Percentiles rank a stretch among this genome's conserved stretches.
These are phyloP conservation scores for Antarctomyces pellizariae DNA, from an alignment of 495 filamentous ascomycete genomes.

Conservation along the genomic window DNA sequence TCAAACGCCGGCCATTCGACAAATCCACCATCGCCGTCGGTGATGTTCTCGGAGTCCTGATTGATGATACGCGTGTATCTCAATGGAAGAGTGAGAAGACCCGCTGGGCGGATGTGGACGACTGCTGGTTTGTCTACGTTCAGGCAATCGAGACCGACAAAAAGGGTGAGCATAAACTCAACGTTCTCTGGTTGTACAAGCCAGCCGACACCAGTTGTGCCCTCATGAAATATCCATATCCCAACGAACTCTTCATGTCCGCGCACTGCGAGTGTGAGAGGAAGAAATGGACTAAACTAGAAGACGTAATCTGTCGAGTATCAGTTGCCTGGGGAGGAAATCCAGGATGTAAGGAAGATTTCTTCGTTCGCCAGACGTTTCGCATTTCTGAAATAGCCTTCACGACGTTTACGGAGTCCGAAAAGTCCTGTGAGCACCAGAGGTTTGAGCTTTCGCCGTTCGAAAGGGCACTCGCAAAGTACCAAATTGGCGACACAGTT, in stretches of 20 bases:
- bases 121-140: constrained; percentile 43
- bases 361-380: constrained; percentile 47
- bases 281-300: constrained; percentile 15
- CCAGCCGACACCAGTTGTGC: constrained; percentile 41
- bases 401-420: constrained; percentile 25
- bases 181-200: constrained; percentile 50
- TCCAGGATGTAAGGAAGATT: constrained; percentile 19
- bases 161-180: constrained; percentile 19
- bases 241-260: constrained; percentile 52
- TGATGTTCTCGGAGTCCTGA: constrained; percentile 24
- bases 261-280: constrained; percentile 48
- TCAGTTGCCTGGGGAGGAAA: constrained; percentile 28
- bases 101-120: constrained; percentile 13
- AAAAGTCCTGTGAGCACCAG: constrained; percentile 17
- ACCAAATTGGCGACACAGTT: constrained; percentile 28
- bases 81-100: constrained; percentile 28
- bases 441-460: no score
- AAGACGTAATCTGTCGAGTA: constrained; percentile 28
- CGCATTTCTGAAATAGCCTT: constrained; percentile 24
- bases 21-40: constrained; percentile 17
- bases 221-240: constrained; percentile 36
- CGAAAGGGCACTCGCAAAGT: constrained; percentile 6
- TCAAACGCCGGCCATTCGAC: not conserved
- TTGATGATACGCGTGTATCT: constrained; percentile 19
- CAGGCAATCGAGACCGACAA: constrained; percentile 22